phyloP scores from a whole-genome alignment of 2,329 filamentous ascomycete species.

The Sporothrix brunneoviolacea region DNA sequence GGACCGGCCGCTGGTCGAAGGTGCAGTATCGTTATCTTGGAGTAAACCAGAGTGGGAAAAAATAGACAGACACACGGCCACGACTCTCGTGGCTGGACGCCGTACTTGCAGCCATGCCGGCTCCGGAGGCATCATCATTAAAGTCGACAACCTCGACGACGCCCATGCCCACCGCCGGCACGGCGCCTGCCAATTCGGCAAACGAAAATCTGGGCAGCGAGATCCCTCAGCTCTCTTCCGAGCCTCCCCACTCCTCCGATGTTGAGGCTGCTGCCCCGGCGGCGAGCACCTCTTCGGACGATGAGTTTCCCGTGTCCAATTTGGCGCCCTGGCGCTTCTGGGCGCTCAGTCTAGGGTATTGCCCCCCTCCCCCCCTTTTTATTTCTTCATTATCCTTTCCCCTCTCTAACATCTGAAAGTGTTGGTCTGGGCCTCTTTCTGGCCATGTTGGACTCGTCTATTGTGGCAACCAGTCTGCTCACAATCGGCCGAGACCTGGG shows the following conservation, averaged over 20 bases:
- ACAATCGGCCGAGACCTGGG: conserved; percentile 48
- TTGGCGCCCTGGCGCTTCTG: conserved; percentile 17
- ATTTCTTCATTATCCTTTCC: neutral
- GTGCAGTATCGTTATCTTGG: too few species aligned
- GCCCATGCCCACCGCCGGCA: too few species aligned
- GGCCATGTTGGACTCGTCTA: conserved; percentile 53
- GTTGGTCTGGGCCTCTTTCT: conserved; percentile 48
- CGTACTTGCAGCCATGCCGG: too few species aligned
- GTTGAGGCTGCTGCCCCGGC: neutral
- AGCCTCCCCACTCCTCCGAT: neutral
- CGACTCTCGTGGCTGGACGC: too few species aligned
- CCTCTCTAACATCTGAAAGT: conserved; percentile 24
- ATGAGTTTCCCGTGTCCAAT: neutral
- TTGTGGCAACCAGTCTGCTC: conserved; percentile 52
- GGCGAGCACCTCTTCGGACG: neutral
- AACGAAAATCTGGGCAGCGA: too few species aligned
- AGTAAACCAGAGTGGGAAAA: too few species aligned
- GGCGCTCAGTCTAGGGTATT: conserved; percentile 17
- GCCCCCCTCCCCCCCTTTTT: neutral
- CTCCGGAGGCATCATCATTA: too few species aligned
- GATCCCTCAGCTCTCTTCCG: too few species aligned
- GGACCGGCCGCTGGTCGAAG: too few species aligned
- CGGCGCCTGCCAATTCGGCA: too few species aligned
- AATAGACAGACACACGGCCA: too few species aligned
- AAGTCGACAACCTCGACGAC: too few species aligned